phyloP scores from a whole-genome alignment of 2,329 filamentous ascomycete genomes.

The Fusarium tjaetaba region DNA sequence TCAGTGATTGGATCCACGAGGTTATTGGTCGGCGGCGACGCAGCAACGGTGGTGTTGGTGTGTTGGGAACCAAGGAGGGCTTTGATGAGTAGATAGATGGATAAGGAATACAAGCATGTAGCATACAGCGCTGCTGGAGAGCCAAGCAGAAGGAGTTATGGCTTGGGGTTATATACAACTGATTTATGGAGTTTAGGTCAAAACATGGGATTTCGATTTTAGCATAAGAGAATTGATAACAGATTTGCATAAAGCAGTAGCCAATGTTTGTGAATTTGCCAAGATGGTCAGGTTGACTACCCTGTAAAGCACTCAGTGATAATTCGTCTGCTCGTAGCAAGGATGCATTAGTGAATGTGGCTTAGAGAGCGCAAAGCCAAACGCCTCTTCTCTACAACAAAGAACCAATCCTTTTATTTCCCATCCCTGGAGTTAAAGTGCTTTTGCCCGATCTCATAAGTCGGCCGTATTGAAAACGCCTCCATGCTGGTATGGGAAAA shows the following conservation, averaged over 20 bases:
- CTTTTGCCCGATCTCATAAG: not conserved
- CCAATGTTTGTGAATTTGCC: not conserved
- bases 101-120: slow-evolving; percentile 3
- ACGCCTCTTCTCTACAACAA: not conserved
- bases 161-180: slow-evolving; percentile 27
- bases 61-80: slow-evolving; percentile 60
- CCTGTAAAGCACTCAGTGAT: not conserved
- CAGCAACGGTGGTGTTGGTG: slow-evolving; percentile 57
- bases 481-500: not conserved
- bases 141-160: slow-evolving; percentile 31
- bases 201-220: slow-evolving; percentile 32
- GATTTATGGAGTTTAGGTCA: slow-evolving; percentile 39
- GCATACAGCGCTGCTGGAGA: slow-evolving; percentile 15
- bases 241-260: not conserved
- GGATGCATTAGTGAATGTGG: not conserved
- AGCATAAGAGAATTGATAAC: slow-evolving; percentile 4
- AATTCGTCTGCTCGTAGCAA: not conserved
- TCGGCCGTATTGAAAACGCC: slow-evolving; percentile 6
- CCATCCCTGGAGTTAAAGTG: slow-evolving; percentile 2
- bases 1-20: slow-evolving; percentile 78
- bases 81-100: slow-evolving; percentile 41
- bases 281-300: not conserved
- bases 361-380: not conserved
- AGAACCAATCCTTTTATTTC: not conserved
- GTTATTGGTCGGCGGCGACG: slow-evolving; percentile 62